Base-by-base conservation (phyloP, 345 rosid genomes). In the Raphanus sativus region DNA sequence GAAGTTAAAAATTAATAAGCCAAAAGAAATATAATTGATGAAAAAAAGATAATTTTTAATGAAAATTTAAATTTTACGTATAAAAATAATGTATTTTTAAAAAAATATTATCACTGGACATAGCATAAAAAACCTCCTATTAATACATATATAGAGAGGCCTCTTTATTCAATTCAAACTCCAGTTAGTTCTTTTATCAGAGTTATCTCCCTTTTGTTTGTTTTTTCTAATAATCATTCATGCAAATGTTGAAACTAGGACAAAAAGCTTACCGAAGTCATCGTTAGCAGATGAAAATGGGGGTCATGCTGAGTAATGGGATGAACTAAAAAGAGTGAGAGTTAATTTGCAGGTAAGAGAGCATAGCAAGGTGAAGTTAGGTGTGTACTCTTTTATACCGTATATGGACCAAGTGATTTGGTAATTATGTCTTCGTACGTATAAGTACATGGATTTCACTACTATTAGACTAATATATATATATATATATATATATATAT, bases 341-440 rank as follows among this genome's bases (percentile, higher is more conserved):
- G 62, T 10, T 33, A 33, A 33, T 73, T 74, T 74, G 65, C 75
- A 79, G 75, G 79, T 74, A 64, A 69, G 55, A 74, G 67, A 74
- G 75, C 75, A 80, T 69, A 79, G 67, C 67, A 74, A 74, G 32
- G 67, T 56, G 62, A 69, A 69, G 82, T 80, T 80, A 69, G 82
- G 79, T 80, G 60, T 80, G 75, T 69, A 80, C 75, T 80, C 68
- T 80, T 74, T 74, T 42, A 74, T 26, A 69, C 9, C 56, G 36
- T 6, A 33, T 33, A 69, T 63, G 70, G 70, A 55, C 70, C 64
- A 69, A 45, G 26, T 36, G 45, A 50, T 79, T 56, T 74, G 70
- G 36, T 80, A 30, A 74, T 74, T 62, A 74, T 62, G 64, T 73
- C 69, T 73, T 34, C 58, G 73, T 79, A 50, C 58, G 73, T 79